Conservation (phyloP, 495 filamentous ascomycete species). For the Talaromyces borbonicus region DNA sequence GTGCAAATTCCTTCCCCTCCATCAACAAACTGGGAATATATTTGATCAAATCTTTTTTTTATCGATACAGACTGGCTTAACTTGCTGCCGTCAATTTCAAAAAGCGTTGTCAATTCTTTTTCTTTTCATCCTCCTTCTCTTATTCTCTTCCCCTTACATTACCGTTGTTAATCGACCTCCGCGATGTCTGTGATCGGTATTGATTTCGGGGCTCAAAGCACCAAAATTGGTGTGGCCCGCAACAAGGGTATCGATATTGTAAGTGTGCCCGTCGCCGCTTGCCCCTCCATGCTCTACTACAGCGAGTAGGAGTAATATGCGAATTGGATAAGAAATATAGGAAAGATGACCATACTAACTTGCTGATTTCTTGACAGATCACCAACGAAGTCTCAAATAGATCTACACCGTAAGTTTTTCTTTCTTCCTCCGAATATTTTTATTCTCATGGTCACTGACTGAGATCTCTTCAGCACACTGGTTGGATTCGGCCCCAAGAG, state of each 20-base stretch:
- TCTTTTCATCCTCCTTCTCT: slow-evolving; percentile 3
- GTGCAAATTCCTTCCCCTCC: slow-evolving; percentile 6
- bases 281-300: slow-evolving; percentile 5
- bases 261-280: slow-evolving; percentile 47
- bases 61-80: not conserved
- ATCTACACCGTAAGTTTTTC: slow-evolving; percentile 76
- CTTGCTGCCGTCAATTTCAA: too few species aligned
- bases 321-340: too few species aligned
- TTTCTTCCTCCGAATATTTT: not conserved
- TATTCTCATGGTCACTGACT: slow-evolving; percentile 17
- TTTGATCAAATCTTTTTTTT: too few species aligned
- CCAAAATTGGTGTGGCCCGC: slow-evolving; percentile 91
- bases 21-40: not conserved
- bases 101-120: not conserved
- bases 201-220: slow-evolving; percentile 95
- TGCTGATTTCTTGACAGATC: slow-evolving; percentile 49
- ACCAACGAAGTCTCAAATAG: slow-evolving; percentile 99
- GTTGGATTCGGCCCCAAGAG: slow-evolving; percentile 91
- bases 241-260: slow-evolving; percentile 99
- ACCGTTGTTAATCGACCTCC: slow-evolving; percentile 9
- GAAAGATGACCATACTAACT: not conserved
- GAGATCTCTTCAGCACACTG: slow-evolving; percentile 55
- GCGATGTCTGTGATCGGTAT: slow-evolving; percentile 74
- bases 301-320: too few species aligned
- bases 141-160: slow-evolving; percentile 7